These are phyloP conservation scores for Plantago ovata DNA, from an alignment of 257 asterid genomes.

Conservation along the genomic window DNA sequence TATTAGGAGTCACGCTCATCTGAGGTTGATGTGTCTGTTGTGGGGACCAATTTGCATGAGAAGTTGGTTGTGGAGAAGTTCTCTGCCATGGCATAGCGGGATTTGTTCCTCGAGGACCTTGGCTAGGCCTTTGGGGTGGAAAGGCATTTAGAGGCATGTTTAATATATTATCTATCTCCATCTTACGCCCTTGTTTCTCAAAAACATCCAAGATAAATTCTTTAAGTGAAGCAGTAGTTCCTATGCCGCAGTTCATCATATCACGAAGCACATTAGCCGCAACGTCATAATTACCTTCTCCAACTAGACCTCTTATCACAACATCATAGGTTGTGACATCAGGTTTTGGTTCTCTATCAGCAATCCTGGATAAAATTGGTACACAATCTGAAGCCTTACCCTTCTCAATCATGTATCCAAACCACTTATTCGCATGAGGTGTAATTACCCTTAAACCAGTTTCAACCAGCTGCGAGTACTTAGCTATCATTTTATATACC, in stretches of 20 bases:
- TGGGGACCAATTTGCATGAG: neutral
- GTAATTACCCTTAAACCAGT: conserved; percentile 78
- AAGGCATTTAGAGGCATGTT: conserved; percentile 27
- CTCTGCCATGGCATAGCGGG: conserved; percentile 7
- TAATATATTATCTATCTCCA: conserved; percentile 48
- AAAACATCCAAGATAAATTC: conserved; percentile 52
- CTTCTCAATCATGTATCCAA: conserved; percentile 60
- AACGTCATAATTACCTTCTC: conserved; percentile 43
- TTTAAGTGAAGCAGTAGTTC: conserved; percentile 48
- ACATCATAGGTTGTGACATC: conserved; percentile 72
- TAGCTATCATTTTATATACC: conserved; percentile 54
- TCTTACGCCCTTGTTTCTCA: conserved; percentile 50
- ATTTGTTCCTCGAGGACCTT: conserved; percentile 10
- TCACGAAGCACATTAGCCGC: conserved; percentile 39
- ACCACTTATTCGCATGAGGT: conserved; percentile 73
- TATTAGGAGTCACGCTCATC: conserved; percentile 23
- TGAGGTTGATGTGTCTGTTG: conserved; percentile 24
- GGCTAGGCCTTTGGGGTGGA: conserved; percentile 31
- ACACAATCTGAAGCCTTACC: conserved; percentile 58
- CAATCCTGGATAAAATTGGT: conserved; percentile 63
- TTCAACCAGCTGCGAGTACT: conserved; percentile 69
- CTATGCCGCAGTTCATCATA: conserved; percentile 55
- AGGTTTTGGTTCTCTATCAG: conserved; percentile 72
- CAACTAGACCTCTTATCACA: conserved; percentile 62
- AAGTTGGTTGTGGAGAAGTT: conserved; percentile 6